Conservation (phyloP, 371 early-diverging fungal species). For the Cokeromyces recurvatus region DNA sequence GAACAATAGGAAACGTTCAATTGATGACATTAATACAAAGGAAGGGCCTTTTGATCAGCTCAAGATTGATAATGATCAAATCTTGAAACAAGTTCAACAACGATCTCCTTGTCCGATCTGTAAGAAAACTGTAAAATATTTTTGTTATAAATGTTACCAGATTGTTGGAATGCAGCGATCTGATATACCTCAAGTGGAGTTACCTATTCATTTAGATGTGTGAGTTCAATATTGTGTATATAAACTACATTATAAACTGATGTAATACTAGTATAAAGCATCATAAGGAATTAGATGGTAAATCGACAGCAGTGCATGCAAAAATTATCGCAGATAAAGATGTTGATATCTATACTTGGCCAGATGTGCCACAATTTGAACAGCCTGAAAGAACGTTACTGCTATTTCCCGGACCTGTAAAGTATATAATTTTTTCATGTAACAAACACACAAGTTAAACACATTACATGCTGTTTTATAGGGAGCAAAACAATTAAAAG, state of each 20-base stretch:
- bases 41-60: constrained; percentile 35
- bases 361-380: constrained; percentile 41
- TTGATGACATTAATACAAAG: too few species aligned
- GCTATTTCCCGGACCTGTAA: constrained; percentile 80
- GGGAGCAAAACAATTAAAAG: constrained; percentile 61
- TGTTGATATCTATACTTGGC: constrained; percentile 57
- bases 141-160: constrained; percentile 68
- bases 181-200: constrained; percentile 55
- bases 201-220: constrained; percentile 80
- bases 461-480: too few species aligned
- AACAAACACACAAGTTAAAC: too few species aligned
- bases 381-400: constrained; percentile 67
- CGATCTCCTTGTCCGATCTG: constrained; percentile 57
- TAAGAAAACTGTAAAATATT: constrained; percentile 64
- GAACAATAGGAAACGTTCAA: too few species aligned
- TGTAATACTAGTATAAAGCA: constrained; percentile 64
- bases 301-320: constrained; percentile 87
- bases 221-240: constrained; percentile 26
- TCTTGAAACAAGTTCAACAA: constrained; percentile 26
- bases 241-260: neutral
- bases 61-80: constrained; percentile 32
- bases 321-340: constrained; percentile 68
- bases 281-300: constrained; percentile 72
- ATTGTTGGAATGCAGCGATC: constrained; percentile 50
- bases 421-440: neutral